Evolutionary conservation across 1,284 basidiomycete species (phyloP), one percentile per base, ranked within the genome.

Genomic region (Malassezia dermatis): DNA sequence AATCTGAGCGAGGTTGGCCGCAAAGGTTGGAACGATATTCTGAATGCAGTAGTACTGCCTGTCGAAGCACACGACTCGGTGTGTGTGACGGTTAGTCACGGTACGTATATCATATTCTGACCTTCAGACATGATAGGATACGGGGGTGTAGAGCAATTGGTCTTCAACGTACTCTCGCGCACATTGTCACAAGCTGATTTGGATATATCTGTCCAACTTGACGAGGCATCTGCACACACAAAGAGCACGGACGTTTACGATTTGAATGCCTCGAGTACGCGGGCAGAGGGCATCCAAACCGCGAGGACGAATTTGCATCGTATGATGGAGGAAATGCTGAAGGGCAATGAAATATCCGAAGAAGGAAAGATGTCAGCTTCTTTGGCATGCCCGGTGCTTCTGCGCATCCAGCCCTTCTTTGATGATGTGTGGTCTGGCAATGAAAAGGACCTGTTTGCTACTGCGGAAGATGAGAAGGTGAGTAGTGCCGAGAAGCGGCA

Each of bases 41-140:
- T 98, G 59, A 94, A 96, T 72, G 91, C 86, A 15, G 93, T 99
- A 48, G 94, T 93, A 0, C 94, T 94, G 24, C 94, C 94, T 4
- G 96, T 98, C 65, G 87, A 90, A 12, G 89, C 90, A 65, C 93
- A 98, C 74, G 94, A 99, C 77, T 89, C 96, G 19, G 88, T 98
- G 57, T 84, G 94, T 73, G 85, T 99, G 6, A 90, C 88, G 83
- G 79, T 98, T 34, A 86, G 86, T 63, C 91, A 98, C 77, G 90
- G 93, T 65, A 41, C 27, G 59, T 56, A 17, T 23, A 8, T 3
- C 11, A 13, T 19, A 3, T 48, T 1, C 19, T 32, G 32, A 23
- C 8, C 40, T 28, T 6, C 35, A 63, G 66, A 73, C 51, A 93
- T 99, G 90, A 79, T 82, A 56, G 93, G 94, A 12, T 95, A 94